These are phyloP conservation scores for Clarkia xantiana DNA, from an alignment of 345 rosid genomes.

Conservation along the genomic window DNA sequence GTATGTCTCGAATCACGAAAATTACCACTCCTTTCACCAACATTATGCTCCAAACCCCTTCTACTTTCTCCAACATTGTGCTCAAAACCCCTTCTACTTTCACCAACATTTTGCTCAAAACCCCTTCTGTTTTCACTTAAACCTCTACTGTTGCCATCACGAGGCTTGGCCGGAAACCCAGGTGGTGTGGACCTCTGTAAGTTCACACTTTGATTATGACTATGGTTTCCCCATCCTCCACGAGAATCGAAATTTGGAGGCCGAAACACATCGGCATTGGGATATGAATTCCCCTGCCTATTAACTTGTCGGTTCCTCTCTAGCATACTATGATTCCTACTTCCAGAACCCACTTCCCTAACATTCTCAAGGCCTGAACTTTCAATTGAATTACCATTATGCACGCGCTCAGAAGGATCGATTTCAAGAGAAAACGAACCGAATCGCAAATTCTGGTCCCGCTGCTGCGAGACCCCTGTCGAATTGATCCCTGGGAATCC, in stretches of 20 bases:
- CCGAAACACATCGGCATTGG: conserved; percentile 13
- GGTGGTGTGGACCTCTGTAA: conserved; percentile 23
- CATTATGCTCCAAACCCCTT: conserved; percentile 11
- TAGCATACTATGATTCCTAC: conserved; percentile 12
- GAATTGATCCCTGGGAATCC: conserved; percentile 12
- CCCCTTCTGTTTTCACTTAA: conserved; percentile 18
- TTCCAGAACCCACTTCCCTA: conserved; percentile 11
- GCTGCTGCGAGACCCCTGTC: conserved; percentile 3
- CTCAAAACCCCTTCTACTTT: conserved; percentile 21
- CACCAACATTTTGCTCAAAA: conserved; percentile 10
- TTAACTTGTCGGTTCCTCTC: conserved; percentile 24
- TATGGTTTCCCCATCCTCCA: conserved; percentile 29
- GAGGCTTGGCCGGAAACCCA: conserved; percentile 29
- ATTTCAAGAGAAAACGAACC: conserved; percentile 44
- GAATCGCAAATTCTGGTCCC: conserved; percentile 30
- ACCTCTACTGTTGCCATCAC: conserved; percentile 3
- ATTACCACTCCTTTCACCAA: conserved; percentile 17
- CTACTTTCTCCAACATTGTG: conserved; percentile 16
- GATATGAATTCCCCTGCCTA: conserved; percentile 9
- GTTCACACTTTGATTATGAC: conserved; percentile 16
- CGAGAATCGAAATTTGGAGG: conserved; percentile 19
- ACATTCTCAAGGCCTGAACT: conserved; percentile 16
- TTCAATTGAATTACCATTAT: conserved; percentile 14
- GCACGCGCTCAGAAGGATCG: conserved; percentile 20
- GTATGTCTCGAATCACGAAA: conserved; percentile 14